These are phyloP conservation scores for Seiridium unicorne DNA, from an alignment of 2,329 filamentous ascomycete species.

Conservation along the genomic window DNA sequence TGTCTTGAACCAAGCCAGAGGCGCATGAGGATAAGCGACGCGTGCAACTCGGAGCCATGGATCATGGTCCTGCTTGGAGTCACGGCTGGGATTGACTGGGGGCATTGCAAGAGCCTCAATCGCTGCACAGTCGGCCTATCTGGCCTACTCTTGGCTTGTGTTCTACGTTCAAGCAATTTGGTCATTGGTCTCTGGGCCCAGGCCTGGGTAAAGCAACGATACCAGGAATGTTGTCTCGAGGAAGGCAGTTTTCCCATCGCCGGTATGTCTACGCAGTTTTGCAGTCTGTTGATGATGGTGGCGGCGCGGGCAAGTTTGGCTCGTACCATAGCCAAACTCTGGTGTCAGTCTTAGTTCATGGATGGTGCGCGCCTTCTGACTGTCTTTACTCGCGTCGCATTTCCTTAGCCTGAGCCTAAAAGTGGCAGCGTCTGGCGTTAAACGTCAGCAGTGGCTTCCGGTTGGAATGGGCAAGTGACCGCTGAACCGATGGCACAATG, in stretches of 20 bases:
- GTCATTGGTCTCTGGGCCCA: background rate
- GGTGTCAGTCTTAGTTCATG: conserved; percentile 2
- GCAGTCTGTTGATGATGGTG: conserved; percentile 9
- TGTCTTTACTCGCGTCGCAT: too few species aligned
- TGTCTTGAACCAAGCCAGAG: background rate
- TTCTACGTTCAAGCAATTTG: background rate
- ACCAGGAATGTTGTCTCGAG: background rate
- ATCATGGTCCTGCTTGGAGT: conserved; percentile 18
- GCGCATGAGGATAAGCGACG: too few species aligned
- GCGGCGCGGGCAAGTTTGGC: conserved; percentile 8
- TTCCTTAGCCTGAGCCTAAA: too few species aligned
- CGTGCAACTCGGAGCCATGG: conserved; percentile 8
- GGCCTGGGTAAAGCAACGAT: background rate
- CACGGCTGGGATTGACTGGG: conserved; percentile 19
- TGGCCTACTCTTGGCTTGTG: conserved; percentile 25
- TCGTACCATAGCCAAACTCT: conserved; percentile 9
- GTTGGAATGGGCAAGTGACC: too few species aligned
- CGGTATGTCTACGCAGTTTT: conserved; percentile 8
- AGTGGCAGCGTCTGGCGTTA: too few species aligned
- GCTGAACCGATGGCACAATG: too few species aligned
- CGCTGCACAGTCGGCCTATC: conserved; percentile 19
- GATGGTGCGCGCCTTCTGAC: background rate
- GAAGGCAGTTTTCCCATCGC: background rate
- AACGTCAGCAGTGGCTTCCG: too few species aligned
- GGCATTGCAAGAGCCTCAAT: conserved; percentile 18